A percentile compares a stretch with the other conserved stretches of the same genome.
Conservation (phyloP, 1,139 yeast genomes). For the Yamadazyma taylorii region DNA sequence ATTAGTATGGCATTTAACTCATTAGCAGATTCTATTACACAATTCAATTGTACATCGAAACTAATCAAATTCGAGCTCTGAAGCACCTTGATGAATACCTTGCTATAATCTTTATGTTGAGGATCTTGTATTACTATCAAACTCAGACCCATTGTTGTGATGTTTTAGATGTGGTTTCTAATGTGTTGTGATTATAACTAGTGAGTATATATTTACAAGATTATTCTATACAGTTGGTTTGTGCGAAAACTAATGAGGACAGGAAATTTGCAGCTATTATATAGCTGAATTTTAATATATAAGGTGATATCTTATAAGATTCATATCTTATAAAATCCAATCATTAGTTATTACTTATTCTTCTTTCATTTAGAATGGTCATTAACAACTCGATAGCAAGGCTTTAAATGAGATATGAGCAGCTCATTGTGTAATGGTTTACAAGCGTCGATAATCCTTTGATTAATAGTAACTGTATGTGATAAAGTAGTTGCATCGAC, state of each 20-base stretch:
- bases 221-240: constrained; percentile 2
- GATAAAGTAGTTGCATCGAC: background rate
- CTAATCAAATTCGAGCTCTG: constrained; percentile 4
- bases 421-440: background rate
- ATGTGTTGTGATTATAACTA: too few relatives aligned
- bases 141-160: too few relatives aligned
- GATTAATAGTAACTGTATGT: background rate
- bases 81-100: constrained; percentile 21
- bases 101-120: constrained; percentile 21
- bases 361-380: too few relatives aligned
- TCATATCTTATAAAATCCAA: too few relatives aligned
- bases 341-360: background rate
- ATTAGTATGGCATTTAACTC: constrained; percentile 29
- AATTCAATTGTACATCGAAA: constrained; percentile 27
- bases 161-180: too few relatives aligned
- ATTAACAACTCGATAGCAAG: background rate
- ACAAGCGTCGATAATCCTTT: background rate
- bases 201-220: constrained; percentile 4
- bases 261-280: constrained; percentile 1
- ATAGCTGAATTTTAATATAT: too few relatives aligned
- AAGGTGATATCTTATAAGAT: too few relatives aligned
- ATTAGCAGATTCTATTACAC: constrained; percentile 19
- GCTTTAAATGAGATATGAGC: background rate
- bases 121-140: constrained; percentile 26
- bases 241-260: background rate